phyloP scores from a whole-genome alignment of 2,329 filamentous ascomycete species.

The Colletotrichum agaves region DNA sequence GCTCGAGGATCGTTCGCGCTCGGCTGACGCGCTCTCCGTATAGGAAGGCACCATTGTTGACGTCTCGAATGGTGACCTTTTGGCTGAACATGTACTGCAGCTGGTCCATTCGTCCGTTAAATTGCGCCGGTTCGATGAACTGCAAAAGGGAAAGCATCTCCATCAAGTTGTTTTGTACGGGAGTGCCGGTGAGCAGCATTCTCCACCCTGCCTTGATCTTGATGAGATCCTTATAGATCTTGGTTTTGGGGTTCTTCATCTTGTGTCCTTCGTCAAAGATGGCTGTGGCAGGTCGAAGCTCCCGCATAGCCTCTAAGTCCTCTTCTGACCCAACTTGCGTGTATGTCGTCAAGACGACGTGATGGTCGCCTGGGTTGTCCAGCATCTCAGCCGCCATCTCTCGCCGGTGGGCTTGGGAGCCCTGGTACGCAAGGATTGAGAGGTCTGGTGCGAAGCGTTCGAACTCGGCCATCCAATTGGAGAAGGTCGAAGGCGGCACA shows the following conservation, averaged over 20 bases:
- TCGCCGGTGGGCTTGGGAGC: constrained; percentile 73
- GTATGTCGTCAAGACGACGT: constrained; percentile 70
- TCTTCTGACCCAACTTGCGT: constrained; percentile 65
- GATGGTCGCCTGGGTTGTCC: constrained; percentile 71
- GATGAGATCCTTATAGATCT: constrained; percentile 82
- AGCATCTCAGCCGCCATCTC: constrained; percentile 74
- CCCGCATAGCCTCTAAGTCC: constrained; percentile 62
- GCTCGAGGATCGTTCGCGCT: constrained; percentile 91
- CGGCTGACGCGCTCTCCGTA: constrained; percentile 88
- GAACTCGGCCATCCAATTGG: constrained; percentile 96
- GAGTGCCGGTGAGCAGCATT: constrained; percentile 88
- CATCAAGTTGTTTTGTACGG: constrained; percentile 92
- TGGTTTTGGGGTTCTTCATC: constrained; percentile 87
- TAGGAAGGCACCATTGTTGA: constrained; percentile 82
- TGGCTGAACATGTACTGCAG: constrained; percentile 91
- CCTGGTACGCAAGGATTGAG: constrained; percentile 76
- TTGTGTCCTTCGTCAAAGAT: constrained; percentile 97
- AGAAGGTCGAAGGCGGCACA: constrained; percentile 91
- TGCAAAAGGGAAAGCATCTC: constrained; percentile 90
- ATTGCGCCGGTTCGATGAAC: constrained; percentile 92
- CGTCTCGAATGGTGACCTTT: constrained; percentile 85
- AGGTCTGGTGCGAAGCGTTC: constrained; percentile 84
- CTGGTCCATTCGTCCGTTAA: constrained; percentile 79
- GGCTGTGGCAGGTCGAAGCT: constrained; percentile 61
- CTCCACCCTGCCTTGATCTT: constrained; percentile 84